Evolutionary conservation across 2,329 filamentous ascomycete species (phyloP).

Genomic region (Alternaria panax): DNA sequence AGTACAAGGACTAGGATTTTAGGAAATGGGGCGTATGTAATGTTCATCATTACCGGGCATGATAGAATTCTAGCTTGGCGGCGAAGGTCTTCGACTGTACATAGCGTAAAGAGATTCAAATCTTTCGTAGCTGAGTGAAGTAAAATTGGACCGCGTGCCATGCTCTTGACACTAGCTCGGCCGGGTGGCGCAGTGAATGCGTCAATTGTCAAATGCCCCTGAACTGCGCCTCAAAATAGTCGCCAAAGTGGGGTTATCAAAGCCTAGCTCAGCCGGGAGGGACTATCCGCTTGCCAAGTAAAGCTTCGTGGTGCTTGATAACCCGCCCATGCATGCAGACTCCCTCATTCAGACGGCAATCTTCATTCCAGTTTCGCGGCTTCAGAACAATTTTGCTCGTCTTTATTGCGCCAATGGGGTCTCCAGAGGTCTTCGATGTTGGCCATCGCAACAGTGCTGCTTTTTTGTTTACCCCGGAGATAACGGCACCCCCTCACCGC

Average conservation of each 20-base stretch:
- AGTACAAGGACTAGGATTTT: not conserved
- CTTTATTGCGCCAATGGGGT: not conserved
- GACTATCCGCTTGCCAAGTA: conserved; percentile 15
- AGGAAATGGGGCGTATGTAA: not conserved
- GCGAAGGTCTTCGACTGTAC: not conserved
- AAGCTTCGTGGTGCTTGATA: conserved; percentile 12
- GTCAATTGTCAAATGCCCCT: conserved; percentile 9
- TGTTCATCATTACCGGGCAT: not conserved
- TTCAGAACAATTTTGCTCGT: not conserved
- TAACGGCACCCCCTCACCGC: conserved; percentile 14
- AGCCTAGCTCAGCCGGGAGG: not conserved
- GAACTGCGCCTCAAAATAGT: conserved; percentile 9
- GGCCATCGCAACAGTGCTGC: not conserved
- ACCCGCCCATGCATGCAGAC: not conserved
- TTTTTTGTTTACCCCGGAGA: not conserved
- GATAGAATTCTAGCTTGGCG: not conserved
- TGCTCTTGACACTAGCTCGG: not conserved
- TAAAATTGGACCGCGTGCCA: not conserved
- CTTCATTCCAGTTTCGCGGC: not conserved
- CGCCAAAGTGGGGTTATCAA: not conserved
- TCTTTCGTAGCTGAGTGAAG: not conserved
- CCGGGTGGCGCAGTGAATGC: conserved; percentile 11
- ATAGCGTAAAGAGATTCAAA: not conserved
- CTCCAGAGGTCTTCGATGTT: too few relatives aligned
- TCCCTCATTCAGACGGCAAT: not conserved